These are phyloP conservation scores for Selenicereus undatus DNA, from an alignment of 148 eudicot genomes.

Conservation along the genomic window DNA sequence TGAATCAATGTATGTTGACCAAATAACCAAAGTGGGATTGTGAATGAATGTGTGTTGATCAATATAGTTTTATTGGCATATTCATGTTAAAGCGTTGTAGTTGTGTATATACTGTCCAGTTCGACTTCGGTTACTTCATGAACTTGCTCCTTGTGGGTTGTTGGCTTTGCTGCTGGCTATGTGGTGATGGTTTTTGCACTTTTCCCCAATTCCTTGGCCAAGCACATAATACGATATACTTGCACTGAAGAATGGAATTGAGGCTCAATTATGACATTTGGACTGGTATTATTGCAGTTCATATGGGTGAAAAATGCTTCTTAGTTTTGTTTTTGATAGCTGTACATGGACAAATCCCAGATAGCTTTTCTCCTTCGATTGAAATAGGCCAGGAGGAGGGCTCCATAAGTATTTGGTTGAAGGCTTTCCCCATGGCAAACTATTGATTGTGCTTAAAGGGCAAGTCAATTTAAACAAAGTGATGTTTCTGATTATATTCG, in stretches of 20 bases:
- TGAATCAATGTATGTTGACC: no score
- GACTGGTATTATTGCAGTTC: neutral
- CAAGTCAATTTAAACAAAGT: no score
- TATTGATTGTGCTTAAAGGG: neutral
- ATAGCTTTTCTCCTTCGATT: neutral
- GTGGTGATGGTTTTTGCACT: neutral
- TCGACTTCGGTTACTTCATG: neutral
- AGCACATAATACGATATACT: neutral
- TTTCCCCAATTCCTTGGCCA: neutral
- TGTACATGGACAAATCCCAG: neutral
- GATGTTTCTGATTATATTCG: no score
- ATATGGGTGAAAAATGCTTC: neutral
- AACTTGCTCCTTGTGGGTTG: neutral
- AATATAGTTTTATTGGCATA: neutral
- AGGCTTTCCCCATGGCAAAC: neutral
- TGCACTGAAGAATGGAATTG: neutral
- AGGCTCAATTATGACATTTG: neutral
- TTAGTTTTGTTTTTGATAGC: neutral
- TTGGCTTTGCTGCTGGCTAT: neutral
- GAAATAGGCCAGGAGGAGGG: neutral
- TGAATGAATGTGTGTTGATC: neutral
- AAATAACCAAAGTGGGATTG: neutral
- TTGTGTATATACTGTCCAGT: conserved; percentile 3
- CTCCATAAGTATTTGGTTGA: neutral
- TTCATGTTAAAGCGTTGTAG: neutral